phyloP scores from a whole-genome alignment of 2,329 filamentous ascomycete species.

The Coniochaeta sp. region DNA sequence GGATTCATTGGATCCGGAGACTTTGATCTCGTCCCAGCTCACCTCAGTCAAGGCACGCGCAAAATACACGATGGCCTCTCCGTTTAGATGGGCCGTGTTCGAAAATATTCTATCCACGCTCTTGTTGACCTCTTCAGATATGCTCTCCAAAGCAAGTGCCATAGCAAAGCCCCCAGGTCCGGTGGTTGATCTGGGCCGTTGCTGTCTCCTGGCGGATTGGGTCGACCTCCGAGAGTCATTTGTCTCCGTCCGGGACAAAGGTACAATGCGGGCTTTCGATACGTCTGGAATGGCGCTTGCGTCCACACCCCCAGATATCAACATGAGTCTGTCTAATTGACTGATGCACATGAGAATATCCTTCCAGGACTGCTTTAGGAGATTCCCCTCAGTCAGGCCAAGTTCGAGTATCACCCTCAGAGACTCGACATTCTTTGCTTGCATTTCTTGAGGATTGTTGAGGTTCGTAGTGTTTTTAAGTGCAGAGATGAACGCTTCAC shows the following conservation, averaged over 20 bases:
- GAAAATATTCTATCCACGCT: slow-evolving; percentile 95
- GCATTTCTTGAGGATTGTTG: slow-evolving; percentile 91
- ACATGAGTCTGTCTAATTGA: slow-evolving; percentile 88
- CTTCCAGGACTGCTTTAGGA: slow-evolving; percentile 85
- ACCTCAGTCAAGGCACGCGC: slow-evolving; percentile 88
- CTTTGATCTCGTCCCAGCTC: slow-evolving; percentile 98
- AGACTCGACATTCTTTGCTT: slow-evolving; percentile 92
- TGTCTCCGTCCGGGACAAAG: slow-evolving; percentile 47
- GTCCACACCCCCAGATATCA: slow-evolving; percentile 91
- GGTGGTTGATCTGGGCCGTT: slow-evolving; percentile 44
- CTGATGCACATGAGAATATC: slow-evolving; percentile 93
- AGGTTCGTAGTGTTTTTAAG: slow-evolving; percentile 91
- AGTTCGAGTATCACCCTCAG: slow-evolving; percentile 87
- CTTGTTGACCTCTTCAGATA: slow-evolving; percentile 87
- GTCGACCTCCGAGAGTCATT: slow-evolving; percentile 59
- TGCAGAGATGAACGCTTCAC: slow-evolving; percentile 90
- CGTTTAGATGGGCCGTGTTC: slow-evolving; percentile 86
- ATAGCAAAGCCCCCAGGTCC: slow-evolving; percentile 59
- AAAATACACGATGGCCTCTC: slow-evolving; percentile 93
- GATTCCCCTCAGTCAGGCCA: slow-evolving; percentile 85
- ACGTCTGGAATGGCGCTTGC: slow-evolving; percentile 90
- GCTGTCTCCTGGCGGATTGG: slow-evolving; percentile 42
- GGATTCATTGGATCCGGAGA: slow-evolving; percentile 90
- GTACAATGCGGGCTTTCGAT: slow-evolving; percentile 68
- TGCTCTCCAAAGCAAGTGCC: slow-evolving; percentile 85